Conservation (phyloP, 345 rosid species). For the Chamaenerion angustifolium region DNA sequence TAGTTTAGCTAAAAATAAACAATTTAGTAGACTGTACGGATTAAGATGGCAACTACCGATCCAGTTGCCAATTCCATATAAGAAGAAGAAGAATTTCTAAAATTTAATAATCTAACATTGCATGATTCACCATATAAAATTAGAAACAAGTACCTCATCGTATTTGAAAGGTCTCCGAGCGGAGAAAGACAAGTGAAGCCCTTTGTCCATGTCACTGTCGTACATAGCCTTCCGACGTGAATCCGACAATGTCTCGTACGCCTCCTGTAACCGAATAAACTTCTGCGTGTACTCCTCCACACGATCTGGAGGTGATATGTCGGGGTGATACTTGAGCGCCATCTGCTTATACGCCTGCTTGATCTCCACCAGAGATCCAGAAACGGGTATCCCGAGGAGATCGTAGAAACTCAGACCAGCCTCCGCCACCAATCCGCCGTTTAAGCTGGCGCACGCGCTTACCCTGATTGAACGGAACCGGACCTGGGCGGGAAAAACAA, state of each 20-base stretch:
- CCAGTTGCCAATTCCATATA: no score
- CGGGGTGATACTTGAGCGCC: conserved; percentile 79
- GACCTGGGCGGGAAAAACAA: conserved; percentile 15
- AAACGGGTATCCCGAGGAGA: conserved; percentile 53
- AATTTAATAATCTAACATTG: no score
- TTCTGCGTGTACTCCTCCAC: conserved; percentile 56
- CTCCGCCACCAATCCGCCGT: conserved; percentile 14
- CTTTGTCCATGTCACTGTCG: conserved; percentile 28
- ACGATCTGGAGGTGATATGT: conserved; percentile 76
- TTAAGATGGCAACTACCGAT: no score
- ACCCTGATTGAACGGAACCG: conserved; percentile 7
- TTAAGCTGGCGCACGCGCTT: conserved; percentile 21
- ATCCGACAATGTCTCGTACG: conserved; percentile 64
- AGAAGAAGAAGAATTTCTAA: no score
- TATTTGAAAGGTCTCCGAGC: conserved; percentile 22
- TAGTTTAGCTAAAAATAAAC: no score
- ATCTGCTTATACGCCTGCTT: conserved; percentile 84
- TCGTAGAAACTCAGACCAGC: conserved; percentile 46
- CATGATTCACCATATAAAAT: no score
- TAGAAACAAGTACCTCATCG: conserved; percentile 26
- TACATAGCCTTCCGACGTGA: conserved; percentile 46
- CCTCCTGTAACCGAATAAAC: conserved; percentile 62
- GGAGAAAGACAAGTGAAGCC: conserved; percentile 49
- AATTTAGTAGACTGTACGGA: no score
- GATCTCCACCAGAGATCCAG: conserved; percentile 48